A percentile compares a stretch with the other conserved stretches of the same genome.
phyloP scores from a whole-genome alignment of 2,329 filamentous ascomycete genomes.

The Alternaria metachromatica region DNA sequence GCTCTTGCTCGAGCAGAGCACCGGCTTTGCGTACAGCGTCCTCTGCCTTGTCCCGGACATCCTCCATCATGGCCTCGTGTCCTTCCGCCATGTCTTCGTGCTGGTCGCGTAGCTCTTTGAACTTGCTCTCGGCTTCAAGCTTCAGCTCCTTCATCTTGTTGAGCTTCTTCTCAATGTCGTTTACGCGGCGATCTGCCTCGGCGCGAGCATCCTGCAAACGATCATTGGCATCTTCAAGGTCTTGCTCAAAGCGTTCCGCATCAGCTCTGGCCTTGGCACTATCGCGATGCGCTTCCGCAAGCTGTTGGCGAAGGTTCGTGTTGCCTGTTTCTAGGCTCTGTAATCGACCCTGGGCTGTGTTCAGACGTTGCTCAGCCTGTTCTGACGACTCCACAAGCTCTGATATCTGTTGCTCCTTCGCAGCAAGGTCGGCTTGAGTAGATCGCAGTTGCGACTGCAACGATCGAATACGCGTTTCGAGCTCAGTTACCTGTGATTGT shows the following conservation, averaged over 20 bases:
- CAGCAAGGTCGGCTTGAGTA: constrained; percentile 20
- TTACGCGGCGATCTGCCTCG: constrained; percentile 38
- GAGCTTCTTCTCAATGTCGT: constrained; percentile 40
- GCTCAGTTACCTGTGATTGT: constrained; percentile 6
- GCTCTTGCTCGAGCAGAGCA: constrained; percentile 41
- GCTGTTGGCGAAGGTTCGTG: constrained; percentile 40
- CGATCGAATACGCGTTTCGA: constrained; percentile 6
- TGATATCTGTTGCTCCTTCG: constrained; percentile 36
- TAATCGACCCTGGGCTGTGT: constrained; percentile 37
- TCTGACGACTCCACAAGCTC: constrained; percentile 34
- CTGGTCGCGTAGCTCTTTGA: constrained; percentile 36
- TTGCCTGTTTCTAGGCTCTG: constrained; percentile 37
- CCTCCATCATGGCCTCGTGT: constrained; percentile 34
- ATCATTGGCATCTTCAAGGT: constrained; percentile 36
- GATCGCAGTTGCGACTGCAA: constrained; percentile 31
- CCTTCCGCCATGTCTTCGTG: constrained; percentile 36
- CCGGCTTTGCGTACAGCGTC: constrained; percentile 45
- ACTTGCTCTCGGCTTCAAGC: constrained; percentile 29
- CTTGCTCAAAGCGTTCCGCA: constrained; percentile 32
- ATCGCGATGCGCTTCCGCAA: constrained; percentile 41
- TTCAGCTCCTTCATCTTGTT: constrained; percentile 37
- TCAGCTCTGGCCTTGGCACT: constrained; percentile 31
- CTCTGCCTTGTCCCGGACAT: constrained; percentile 44
- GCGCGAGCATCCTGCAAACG: constrained; percentile 30
- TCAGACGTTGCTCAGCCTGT: constrained; percentile 31